Percentiles rank a stretch among this genome's conserved stretches.
Evolutionary conservation across 257 asterid species (phyloP).

Genomic region (Salvia hispanica): DNA sequence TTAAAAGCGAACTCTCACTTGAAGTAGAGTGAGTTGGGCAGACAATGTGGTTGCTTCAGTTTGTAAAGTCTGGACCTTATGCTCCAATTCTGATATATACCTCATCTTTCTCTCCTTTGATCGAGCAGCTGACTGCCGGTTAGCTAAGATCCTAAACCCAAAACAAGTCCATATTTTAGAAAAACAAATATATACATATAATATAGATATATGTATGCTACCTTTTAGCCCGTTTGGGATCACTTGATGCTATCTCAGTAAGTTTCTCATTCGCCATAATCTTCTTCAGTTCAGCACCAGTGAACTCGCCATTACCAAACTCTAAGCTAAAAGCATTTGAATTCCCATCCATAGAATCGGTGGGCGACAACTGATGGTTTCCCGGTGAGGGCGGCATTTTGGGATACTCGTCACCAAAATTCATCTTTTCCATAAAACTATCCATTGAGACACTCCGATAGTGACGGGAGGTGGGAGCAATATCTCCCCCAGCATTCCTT

Average conservation of each 20-base stretch:
- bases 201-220: conserved; percentile 14
- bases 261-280: conserved; percentile 70
- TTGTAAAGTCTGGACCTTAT: conserved; percentile 77
- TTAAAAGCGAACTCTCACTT: conserved; percentile 42
- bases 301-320: conserved; percentile 74
- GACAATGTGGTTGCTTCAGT: conserved; percentile 81
- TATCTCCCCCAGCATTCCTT: conserved; percentile 75
- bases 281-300: conserved; percentile 67
- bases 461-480: conserved; percentile 75
- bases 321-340: conserved; percentile 57
- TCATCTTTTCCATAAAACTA: conserved; percentile 74
- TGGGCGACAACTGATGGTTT: conserved; percentile 52
- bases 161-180: background rate
- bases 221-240: conserved; percentile 79
- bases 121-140: conserved; percentile 80
- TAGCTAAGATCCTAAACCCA: conserved; percentile 62
- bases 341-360: conserved; percentile 52
- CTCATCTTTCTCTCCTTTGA: conserved; percentile 73
- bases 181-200: background rate
- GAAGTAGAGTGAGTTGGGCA: conserved; percentile 70
- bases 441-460: conserved; percentile 91
- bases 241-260: conserved; percentile 63
- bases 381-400: conserved; percentile 77
- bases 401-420: conserved; percentile 65
- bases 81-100: conserved; percentile 68